These are phyloP conservation scores for Apophysomyces trapeziformis DNA, from an alignment of 371 early-diverging fungal species.

Conservation along the genomic window DNA sequence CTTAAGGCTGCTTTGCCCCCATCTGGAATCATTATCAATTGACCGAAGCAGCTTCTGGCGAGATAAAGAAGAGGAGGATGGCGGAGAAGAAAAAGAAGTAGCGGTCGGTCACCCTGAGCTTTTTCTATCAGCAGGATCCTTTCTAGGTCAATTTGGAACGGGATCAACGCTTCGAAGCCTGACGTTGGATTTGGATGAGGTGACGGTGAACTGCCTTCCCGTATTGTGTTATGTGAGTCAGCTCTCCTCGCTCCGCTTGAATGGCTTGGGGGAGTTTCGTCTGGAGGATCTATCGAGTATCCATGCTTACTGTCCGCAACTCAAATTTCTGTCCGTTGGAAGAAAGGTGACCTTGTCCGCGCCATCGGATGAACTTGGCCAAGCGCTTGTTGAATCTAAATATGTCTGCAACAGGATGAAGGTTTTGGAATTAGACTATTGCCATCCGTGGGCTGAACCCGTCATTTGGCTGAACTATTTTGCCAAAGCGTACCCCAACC, in stretches of 20 bases:
- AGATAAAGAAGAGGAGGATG: neutral
- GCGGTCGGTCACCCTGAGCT: too few relatives aligned
- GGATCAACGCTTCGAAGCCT: neutral
- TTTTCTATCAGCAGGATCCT: neutral
- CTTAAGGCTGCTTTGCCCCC: neutral
- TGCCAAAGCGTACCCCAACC: neutral
- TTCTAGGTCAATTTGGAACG: neutral
- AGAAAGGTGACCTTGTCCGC: neutral
- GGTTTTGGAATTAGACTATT: neutral
- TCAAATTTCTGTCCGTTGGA: neutral
- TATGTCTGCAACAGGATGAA: neutral
- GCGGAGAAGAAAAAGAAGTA: neutral
- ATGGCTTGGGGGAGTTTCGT: neutral
- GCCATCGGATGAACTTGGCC: neutral
- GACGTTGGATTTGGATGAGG: neutral
- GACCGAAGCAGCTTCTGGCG: neutral
- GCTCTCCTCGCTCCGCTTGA: neutral
- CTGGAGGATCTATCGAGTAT: neutral
- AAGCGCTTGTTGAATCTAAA: neutral
- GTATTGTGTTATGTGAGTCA: neutral
- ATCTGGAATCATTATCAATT: neutral
- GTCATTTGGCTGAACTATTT: neutral
- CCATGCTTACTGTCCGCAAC: neutral
- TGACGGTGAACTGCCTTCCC: neutral
- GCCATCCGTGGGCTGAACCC: neutral